These are phyloP conservation scores for Penicillium freii DNA, from an alignment of 2,329 filamentous ascomycete genomes.

Conservation along the genomic window DNA sequence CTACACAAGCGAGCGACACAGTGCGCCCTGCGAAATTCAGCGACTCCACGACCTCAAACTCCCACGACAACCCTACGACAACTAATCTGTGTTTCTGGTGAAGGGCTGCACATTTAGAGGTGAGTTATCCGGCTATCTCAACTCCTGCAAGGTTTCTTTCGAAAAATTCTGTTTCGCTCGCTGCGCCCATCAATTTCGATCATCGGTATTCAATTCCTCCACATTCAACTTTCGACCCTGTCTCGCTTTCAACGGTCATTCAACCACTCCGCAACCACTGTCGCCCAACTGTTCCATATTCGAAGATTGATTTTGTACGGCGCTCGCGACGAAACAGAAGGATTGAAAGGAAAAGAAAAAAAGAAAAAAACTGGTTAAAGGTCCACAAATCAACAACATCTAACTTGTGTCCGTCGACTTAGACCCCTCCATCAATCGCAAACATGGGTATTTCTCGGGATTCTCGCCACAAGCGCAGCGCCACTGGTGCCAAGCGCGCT, in stretches of 20 bases:
- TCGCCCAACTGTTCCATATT: slow-evolving; percentile 9
- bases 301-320: slow-evolving; percentile 7
- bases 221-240: slow-evolving; percentile 8
- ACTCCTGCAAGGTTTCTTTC: slow-evolving; percentile 23
- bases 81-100: slow-evolving; percentile 45
- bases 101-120: slow-evolving; percentile 47
- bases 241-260: background rate
- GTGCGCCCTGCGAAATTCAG: slow-evolving; percentile 43
- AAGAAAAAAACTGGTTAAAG: slow-evolving; percentile 1
- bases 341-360: slow-evolving; percentile 8
- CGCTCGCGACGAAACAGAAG: slow-evolving; percentile 23
- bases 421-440: slow-evolving; percentile 64
- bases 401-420: slow-evolving; percentile 16
- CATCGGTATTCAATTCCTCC: slow-evolving; percentile 9
- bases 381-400: slow-evolving; percentile 13
- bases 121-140: slow-evolving; percentile 33
- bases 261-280: background rate
- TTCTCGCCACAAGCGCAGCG: slow-evolving; percentile 99
- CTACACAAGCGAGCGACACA: slow-evolving; percentile 46
- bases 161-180: slow-evolving; percentile 27
- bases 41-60: slow-evolving; percentile 42
- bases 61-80: slow-evolving; percentile 42
- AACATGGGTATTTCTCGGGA: slow-evolving; percentile 99
- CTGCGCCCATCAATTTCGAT: slow-evolving; percentile 20
- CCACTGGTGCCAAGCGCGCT: slow-evolving; percentile 96